Conservation (phyloP, 352 stramenopile genomes). For the Phytophthora brassicae region DNA sequence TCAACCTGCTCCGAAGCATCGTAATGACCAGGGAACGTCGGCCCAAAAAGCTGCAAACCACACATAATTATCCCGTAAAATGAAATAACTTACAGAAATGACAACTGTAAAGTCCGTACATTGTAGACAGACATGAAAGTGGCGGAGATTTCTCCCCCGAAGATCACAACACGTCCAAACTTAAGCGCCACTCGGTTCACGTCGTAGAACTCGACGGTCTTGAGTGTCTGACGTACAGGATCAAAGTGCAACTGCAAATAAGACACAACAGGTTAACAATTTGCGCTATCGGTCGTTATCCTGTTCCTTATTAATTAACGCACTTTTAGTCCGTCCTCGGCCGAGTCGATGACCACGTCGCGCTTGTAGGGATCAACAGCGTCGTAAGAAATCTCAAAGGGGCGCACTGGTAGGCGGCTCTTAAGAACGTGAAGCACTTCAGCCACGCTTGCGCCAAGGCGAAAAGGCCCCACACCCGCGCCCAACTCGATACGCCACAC, state of each 20-base stretch:
- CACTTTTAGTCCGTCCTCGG: conserved; percentile 66
- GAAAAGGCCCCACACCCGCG: conserved; percentile 76
- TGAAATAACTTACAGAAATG: background rate
- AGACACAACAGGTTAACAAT: background rate
- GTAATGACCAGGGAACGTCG: conserved; percentile 81
- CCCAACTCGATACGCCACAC: conserved; percentile 86
- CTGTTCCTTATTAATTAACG: background rate
- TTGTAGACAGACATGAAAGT: conserved; percentile 91
- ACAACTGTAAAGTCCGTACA: conserved; percentile 32
- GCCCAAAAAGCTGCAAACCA: conserved; percentile 70
- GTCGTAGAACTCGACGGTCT: conserved; percentile 76
- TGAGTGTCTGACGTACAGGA: conserved; percentile 63
- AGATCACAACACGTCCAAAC: conserved; percentile 83
- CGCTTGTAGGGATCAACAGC: conserved; percentile 61
- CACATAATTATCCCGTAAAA: background rate
- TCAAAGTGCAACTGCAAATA: conserved; percentile 63
- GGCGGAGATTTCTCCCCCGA: conserved; percentile 70
- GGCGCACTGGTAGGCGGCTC: conserved; percentile 65
- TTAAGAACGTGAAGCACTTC: conserved; percentile 81
- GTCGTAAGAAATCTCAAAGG: conserved; percentile 82
- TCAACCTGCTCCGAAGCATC: conserved; percentile 66
- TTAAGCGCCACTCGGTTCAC: conserved; percentile 79
- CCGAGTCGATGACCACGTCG: conserved; percentile 62
- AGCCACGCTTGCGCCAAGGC: conserved; percentile 68
- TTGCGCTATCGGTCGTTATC: background rate